A percentile compares a stretch with the other conserved stretches of the same genome.
Conservation (phyloP, 2,329 filamentous ascomycete species). For the Chaetomium olivaceum region DNA sequence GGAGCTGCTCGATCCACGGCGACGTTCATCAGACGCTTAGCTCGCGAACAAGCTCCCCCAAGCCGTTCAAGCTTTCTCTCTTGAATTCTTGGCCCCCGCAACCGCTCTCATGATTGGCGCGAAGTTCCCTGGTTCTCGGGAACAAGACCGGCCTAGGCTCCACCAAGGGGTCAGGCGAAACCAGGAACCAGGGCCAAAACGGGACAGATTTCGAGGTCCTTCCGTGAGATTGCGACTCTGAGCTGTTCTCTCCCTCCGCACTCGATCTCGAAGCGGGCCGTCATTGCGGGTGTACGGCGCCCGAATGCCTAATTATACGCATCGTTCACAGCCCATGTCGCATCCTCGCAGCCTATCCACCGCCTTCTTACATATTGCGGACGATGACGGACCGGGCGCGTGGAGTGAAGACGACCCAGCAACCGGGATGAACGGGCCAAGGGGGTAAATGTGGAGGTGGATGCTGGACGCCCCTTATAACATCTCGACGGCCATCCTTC, state of each 20-base stretch:
- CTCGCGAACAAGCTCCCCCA: slow-evolving; percentile 6
- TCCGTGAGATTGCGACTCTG: slow-evolving; percentile 32
- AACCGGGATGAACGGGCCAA: slow-evolving; percentile 1
- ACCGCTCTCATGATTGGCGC: slow-evolving; percentile 16
- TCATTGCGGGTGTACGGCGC: slow-evolving; percentile 19
- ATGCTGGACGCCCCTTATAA: slow-evolving; percentile 2
- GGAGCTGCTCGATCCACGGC: neutral
- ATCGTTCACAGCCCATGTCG: neutral
- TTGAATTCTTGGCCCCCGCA: slow-evolving; percentile 14
- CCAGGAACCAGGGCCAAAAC: slow-evolving; percentile 25
- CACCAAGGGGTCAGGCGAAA: slow-evolving; percentile 18
- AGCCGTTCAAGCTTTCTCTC: slow-evolving; percentile 8
- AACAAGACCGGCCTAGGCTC: slow-evolving; percentile 14
- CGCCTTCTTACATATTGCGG: neutral
- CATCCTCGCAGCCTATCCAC: neutral
- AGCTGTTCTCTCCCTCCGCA: slow-evolving; percentile 13
- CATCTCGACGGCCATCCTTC: neutral
- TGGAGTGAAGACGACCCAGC: neutral
- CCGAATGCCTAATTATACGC: neutral
- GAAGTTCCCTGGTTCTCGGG: slow-evolving; percentile 5
- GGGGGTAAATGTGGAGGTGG: neutral
- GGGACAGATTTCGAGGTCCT: slow-evolving; percentile 21
- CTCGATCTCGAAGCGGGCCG: slow-evolving; percentile 25
- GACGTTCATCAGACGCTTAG: neutral
- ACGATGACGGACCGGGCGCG: neutral